Percentiles rank a stretch among this genome's conserved stretches.
Evolutionary conservation across 768 basidiomycete species (phyloP).

Genomic region (Hemileccinum rubropunctum): DNA sequence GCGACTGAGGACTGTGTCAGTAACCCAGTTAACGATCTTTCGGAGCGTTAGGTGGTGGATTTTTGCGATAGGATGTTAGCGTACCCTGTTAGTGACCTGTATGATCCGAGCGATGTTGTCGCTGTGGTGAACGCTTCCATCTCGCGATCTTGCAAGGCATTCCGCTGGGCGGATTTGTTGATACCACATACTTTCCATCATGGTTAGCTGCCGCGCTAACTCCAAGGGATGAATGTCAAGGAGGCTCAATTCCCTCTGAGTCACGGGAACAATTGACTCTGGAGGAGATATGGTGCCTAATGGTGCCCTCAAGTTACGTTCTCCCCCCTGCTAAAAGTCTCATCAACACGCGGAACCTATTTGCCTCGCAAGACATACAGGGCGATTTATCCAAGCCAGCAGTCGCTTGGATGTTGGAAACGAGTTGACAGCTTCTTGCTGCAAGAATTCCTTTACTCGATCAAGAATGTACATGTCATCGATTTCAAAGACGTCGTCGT

Average conservation of each 20-base stretch:
- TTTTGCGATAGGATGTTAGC: no score
- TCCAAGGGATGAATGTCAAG: constrained; percentile 87
- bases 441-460: constrained; percentile 76
- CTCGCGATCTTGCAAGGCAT: constrained; percentile 73
- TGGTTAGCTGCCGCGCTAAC: constrained; percentile 88
- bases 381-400: constrained; percentile 71
- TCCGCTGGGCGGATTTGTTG: constrained; percentile 87
- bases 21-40: no score
- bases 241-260: constrained; percentile 72
- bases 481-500: constrained; percentile 80
- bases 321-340: constrained; percentile 47
- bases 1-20: no score
- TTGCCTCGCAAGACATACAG: constrained; percentile 46
- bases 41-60: no score
- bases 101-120: constrained; percentile 87
- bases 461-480: constrained; percentile 82
- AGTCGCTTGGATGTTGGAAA: constrained; percentile 75
- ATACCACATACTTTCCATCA: constrained; percentile 85
- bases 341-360: neutral
- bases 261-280: no score
- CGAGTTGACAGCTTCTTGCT: constrained; percentile 58
- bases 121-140: constrained; percentile 62
- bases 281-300: constrained; percentile 62
- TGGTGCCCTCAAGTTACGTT: constrained; percentile 49
- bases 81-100: no score